These are phyloP conservation scores for Dactylellina drechsleri DNA, from an alignment of 2,329 filamentous ascomycete genomes.

Conservation along the genomic window DNA sequence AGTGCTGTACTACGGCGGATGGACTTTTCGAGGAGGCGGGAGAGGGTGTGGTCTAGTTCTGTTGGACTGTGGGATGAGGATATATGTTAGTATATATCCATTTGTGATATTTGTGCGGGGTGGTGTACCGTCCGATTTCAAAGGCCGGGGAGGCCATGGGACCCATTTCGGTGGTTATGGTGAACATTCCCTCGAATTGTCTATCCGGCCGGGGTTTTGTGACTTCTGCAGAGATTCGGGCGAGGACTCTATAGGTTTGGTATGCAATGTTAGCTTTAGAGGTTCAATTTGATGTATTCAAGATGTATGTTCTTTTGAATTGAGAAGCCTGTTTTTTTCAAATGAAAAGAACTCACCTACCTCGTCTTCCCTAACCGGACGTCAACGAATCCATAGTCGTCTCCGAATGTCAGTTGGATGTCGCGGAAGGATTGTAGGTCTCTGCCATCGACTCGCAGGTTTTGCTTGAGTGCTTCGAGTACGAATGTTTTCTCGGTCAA, in stretches of 20 bases:
- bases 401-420: constrained; percentile 81
- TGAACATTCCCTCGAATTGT: constrained; percentile 95
- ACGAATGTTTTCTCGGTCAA: constrained; percentile 89
- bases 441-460: constrained; percentile 85
- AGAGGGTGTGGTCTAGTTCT: constrained; percentile 84
- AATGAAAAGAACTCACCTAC: constrained; percentile 64
- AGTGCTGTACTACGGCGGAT: constrained; percentile 90
- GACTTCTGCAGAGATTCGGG: constrained; percentile 87
- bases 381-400: constrained; percentile 90
- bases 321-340: not conserved
- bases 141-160: constrained; percentile 92
- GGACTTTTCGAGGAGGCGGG: constrained; percentile 90
- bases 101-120: constrained; percentile 5
- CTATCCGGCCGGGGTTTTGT: constrained; percentile 85
- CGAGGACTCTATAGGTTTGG: constrained; percentile 73
- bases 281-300: not conserved
- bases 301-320: not conserved
- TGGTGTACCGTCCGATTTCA: constrained; percentile 76
- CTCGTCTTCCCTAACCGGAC: constrained; percentile 89
- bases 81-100: constrained; percentile 57
- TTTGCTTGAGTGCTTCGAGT: constrained; percentile 80
- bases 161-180: constrained; percentile 87
- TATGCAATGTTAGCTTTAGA: not conserved
- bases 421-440: constrained; percentile 81
- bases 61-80: constrained; percentile 70